Evolutionary conservation across 306 rosid genomes (phyloP).

Genomic region (Vigna hirtella): DNA sequence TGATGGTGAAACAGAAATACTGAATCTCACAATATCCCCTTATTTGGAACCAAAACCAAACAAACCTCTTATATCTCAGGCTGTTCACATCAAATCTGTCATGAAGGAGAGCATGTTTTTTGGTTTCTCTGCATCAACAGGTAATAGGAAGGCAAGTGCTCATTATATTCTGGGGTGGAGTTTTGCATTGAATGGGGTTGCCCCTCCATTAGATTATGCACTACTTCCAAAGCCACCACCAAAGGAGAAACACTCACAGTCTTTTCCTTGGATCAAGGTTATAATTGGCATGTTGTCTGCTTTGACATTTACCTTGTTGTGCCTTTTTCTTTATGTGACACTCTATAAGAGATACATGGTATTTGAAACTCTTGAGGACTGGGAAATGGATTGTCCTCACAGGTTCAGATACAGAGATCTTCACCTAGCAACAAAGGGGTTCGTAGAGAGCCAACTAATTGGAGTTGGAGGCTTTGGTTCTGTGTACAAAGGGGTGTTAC

Average conservation of each 20-base stretch:
- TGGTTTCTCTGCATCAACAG: constrained; percentile 40
- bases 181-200: constrained; percentile 23
- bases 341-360: neutral
- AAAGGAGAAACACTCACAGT: constrained; percentile 5
- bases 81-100: neutral
- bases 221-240: constrained; percentile 37
- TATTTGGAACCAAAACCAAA: neutral
- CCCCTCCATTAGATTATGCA: neutral
- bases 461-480: constrained; percentile 40
- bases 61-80: neutral
- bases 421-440: constrained; percentile 26
- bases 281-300: neutral
- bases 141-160: constrained; percentile 22
- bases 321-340: neutral
- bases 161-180: constrained; percentile 36
- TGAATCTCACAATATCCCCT: constrained; percentile 22
- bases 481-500: constrained; percentile 37
- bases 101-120: constrained; percentile 20
- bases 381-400: constrained; percentile 31
- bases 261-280: constrained; percentile 24
- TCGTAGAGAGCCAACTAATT: constrained; percentile 18
- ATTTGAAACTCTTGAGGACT: constrained; percentile 32
- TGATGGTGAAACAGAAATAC: constrained; percentile 4
- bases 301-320: constrained; percentile 7
- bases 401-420: constrained; percentile 37